Conservation (phyloP, 768 basidiomycete genomes). For the Neoboletus brunneissimus region DNA sequence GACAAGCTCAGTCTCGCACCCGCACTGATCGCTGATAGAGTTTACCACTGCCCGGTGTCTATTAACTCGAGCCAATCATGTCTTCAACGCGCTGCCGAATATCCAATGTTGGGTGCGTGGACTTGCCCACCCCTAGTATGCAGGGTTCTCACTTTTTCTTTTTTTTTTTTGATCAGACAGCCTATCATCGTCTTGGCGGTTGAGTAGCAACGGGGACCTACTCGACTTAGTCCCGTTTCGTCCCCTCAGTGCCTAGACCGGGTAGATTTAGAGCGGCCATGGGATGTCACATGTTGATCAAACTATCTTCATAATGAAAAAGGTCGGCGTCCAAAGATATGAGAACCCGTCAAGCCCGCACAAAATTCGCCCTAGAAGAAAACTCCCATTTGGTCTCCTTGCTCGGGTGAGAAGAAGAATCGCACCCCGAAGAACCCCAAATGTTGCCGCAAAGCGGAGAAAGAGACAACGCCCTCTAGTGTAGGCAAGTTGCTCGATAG, state of each 20-base stretch:
- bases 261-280: not conserved
- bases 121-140: not conserved
- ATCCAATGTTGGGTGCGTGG: not conserved
- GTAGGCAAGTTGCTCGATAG: not conserved
- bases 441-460: not conserved
- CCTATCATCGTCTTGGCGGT: not conserved
- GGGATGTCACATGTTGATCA: not conserved
- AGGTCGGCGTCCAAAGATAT: not conserved
- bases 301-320: not conserved
- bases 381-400: not conserved
- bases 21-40: not conserved
- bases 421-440: not conserved
- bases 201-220: not conserved
- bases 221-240: not conserved
- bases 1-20: not conserved
- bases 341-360: not conserved
- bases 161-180: not conserved
- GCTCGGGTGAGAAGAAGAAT: not conserved
- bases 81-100: not conserved
- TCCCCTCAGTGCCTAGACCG: not conserved
- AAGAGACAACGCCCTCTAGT: no score
- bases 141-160: not conserved
- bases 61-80: not conserved
- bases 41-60: slow-evolving; percentile 3
- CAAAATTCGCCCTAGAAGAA: slow-evolving; percentile 6